Evolutionary conservation across 805 yeast genomes (phyloP), one percentile per base, ranked within the genome.

Genomic region (Dipodascus geniculatus): DNA sequence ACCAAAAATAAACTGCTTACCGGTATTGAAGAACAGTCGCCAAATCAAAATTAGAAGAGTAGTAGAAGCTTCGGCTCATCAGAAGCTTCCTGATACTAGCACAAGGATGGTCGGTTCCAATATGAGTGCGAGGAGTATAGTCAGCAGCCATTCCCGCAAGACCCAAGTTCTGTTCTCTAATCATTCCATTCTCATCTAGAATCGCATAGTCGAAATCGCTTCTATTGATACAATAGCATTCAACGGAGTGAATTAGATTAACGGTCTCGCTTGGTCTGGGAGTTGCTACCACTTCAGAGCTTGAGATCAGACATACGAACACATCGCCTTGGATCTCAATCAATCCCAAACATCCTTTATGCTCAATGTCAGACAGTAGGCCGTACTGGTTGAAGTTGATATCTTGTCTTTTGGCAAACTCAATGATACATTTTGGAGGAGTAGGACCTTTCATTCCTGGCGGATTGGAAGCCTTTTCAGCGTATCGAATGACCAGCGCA

Each of bases 11-110:
- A 6, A 28, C 50, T 20, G 44, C 56, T 48, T 54, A 53, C 53
- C 95, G 72, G 50, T 79, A 74, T 68, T 91, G 98, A 57, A 93
- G 71, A 3, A 83, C 74, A n/a, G 88, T 83, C 0, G 99, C 93
- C 60, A 93, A 70, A 68, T 93, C 99, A 67, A 89, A 93, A 69
- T 89, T 91, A 2, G 88, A 82, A 53, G 96, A 87, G 70, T 84
- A 93, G 68, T 87, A 91, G 65, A 93, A 93, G 1, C 96, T 87
- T 2, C 98, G 97, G 64, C 85, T 86, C 22, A 83, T 76, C 51
- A 93, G 71, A 48, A 93, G 72, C 67, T 87, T 89, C 60, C 82
- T 79, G 56, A 93, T 66, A 52, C 85, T 93, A 49, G 74, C 75
- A 63, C 98, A 89, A 0, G 98, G 98, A 62, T 91, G 96, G 55